These are phyloP conservation scores for Coemansia sp. DNA, from an alignment of 192 early-diverging fungal species.

Conservation along the genomic window DNA sequence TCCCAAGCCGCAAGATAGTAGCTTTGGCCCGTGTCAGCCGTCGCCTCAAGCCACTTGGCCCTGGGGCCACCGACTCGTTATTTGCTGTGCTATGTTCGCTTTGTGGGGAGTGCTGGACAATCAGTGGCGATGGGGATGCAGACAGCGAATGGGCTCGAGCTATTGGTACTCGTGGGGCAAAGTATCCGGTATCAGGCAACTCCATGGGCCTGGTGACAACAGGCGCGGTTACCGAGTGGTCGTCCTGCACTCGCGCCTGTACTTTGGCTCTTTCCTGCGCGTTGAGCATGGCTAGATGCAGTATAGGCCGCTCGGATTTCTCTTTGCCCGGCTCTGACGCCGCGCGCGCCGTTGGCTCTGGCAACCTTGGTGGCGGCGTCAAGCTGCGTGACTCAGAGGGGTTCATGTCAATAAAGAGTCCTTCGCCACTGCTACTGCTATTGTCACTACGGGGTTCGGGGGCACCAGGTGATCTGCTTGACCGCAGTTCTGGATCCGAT, in stretches of 20 bases:
- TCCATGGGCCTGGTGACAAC: slow-evolving; percentile 13
- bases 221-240: slow-evolving; percentile 31
- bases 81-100: not conserved
- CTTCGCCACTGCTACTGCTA: not conserved
- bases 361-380: not conserved
- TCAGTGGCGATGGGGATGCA: not conserved
- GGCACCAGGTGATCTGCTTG: not conserved
- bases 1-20: slow-evolving; percentile 24
- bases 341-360: slow-evolving; percentile 6
- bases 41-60: slow-evolving; percentile 35
- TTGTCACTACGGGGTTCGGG: not conserved
- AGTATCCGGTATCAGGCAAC: slow-evolving; percentile 43
- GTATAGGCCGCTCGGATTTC: slow-evolving; percentile 11
- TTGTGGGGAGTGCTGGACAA: not conserved
- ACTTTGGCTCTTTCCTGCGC: slow-evolving; percentile 14
- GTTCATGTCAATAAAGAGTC: not conserved
- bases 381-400: not conserved
- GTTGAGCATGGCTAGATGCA: slow-evolving; percentile 46
- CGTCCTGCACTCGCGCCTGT: slow-evolving; percentile 7
- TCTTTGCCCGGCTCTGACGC: not conserved
- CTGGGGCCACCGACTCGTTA: not conserved
- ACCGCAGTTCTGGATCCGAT: not conserved
- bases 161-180: slow-evolving; percentile 29
- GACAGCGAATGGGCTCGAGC: not conserved
- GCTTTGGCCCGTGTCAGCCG: slow-evolving; percentile 31